These are phyloP conservation scores for Didymella exigua DNA, from an alignment of 2,329 filamentous ascomycete species.

Conservation along the genomic window DNA sequence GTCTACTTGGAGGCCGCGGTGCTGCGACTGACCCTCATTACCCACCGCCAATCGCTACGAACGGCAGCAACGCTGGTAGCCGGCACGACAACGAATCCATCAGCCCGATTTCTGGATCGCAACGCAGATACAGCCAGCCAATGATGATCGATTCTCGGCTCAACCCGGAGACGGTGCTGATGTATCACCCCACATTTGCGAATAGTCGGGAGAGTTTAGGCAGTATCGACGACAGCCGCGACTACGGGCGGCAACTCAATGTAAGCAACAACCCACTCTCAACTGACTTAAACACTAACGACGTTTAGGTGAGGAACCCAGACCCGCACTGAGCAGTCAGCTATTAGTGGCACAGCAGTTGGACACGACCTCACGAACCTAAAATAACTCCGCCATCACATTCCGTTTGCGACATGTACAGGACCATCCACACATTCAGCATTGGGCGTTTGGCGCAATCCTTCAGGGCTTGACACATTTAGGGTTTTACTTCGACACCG, in stretches of 20 bases:
- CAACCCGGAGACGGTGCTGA: slow-evolving; percentile 55
- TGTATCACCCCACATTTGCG: slow-evolving; percentile 40
- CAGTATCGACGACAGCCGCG: slow-evolving; percentile 54
- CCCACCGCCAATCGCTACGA: slow-evolving; percentile 37
- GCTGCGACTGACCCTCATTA: slow-evolving; percentile 26
- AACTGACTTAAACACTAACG: slow-evolving; percentile 17
- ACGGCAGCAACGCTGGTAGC: slow-evolving; percentile 35
- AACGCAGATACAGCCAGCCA: slow-evolving; percentile 51
- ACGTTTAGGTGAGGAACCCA: slow-evolving; percentile 39
- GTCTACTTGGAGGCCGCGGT: slow-evolving; percentile 44
- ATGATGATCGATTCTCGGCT: slow-evolving; percentile 56
- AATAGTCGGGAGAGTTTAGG: slow-evolving; percentile 54
- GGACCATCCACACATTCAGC: slow-evolving; percentile 5
- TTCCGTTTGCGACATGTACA: slow-evolving; percentile 6
- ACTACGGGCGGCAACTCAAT: slow-evolving; percentile 56
- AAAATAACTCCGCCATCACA: slow-evolving; percentile 1
- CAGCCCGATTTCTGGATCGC: slow-evolving; percentile 43
- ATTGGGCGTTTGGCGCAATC: slow-evolving; percentile 7
- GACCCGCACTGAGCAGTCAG: slow-evolving; percentile 28
- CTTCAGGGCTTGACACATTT: neutral
- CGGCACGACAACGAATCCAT: slow-evolving; percentile 41
- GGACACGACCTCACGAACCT: slow-evolving; percentile 4
- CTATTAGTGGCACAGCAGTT: neutral
- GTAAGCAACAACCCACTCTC: slow-evolving; percentile 35
- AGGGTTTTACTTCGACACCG: slow-evolving; percentile 2